Conservation (phyloP, 768 basidiomycete genomes). For the Amanita polypyramis region DNA sequence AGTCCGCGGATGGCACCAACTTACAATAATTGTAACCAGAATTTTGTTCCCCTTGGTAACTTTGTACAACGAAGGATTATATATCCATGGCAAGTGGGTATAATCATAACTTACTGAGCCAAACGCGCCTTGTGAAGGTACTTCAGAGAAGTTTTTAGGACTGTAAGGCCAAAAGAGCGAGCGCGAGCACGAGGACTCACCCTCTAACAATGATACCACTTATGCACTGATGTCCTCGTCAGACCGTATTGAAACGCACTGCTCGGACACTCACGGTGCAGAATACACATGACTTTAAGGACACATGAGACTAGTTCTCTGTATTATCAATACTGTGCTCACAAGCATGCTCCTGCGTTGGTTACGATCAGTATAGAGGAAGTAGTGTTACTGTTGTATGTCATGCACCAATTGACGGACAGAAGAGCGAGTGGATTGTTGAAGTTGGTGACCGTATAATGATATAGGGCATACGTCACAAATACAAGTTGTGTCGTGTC, state of each 20-base stretch:
- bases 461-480: conserved; percentile 24
- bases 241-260: not conserved
- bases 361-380: not conserved
- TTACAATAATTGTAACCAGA: not conserved
- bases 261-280: conserved; percentile 15
- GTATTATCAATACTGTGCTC: not conserved
- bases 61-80: not conserved
- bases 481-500: conserved; percentile 25
- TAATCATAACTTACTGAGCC: conserved; percentile 14
- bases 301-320: not conserved
- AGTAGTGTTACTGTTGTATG: not conserved
- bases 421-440: conserved; percentile 17
- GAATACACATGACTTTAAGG: conserved; percentile 16
- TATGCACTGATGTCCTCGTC: conserved; percentile 12
- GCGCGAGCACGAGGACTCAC: conserved; percentile 14
- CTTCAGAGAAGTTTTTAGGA: conserved; percentile 7
- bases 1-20: not conserved
- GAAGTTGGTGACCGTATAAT: conserved; percentile 25
- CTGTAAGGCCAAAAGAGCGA: not conserved
- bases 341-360: conserved; percentile 18
- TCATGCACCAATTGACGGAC: conserved; percentile 19
- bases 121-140: conserved; percentile 18
- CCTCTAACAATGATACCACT: conserved; percentile 22
- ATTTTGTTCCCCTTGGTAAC: not conserved
- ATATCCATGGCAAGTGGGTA: not conserved